These are phyloP conservation scores for Penicillium olsonii DNA, from an alignment of 2,329 filamentous ascomycete species.

Conservation along the genomic window DNA sequence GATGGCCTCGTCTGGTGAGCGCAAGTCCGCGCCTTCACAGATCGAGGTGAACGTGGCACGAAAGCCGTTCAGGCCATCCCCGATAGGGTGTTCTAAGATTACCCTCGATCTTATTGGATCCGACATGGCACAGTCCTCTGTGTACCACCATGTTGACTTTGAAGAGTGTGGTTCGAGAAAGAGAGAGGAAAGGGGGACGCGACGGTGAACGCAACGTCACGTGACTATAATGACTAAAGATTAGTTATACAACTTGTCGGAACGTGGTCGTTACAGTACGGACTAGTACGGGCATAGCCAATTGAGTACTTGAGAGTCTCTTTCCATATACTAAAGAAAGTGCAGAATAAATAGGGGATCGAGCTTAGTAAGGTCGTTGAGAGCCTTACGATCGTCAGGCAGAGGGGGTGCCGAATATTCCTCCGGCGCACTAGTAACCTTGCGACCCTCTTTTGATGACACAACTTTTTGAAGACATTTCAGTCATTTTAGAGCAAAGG, in stretches of 20 bases:
- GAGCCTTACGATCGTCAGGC: conserved; percentile 1
- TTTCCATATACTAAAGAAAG: too few relatives aligned
- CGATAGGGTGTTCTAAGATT: conserved; percentile 7
- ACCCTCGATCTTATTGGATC: conserved; percentile 6
- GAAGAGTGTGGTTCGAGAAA: background rate
- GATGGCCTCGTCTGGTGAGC: conserved; percentile 3
- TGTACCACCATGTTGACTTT: conserved; percentile 4
- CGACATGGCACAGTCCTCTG: conserved; percentile 2
- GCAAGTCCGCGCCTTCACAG: conserved; percentile 7
- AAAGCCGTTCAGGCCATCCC: conserved; percentile 5
- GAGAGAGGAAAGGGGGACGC: conserved; percentile 1
- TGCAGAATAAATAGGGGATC: conserved; percentile 4
- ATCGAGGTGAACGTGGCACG: conserved; percentile 7
- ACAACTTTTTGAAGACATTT: too few relatives aligned
- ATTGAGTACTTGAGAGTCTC: too few relatives aligned
- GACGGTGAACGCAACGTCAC: background rate
- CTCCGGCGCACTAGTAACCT: too few relatives aligned
- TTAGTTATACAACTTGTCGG: background rate
- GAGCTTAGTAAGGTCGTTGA: conserved; percentile 5
- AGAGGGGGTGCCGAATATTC: too few relatives aligned
- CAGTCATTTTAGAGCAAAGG: too few relatives aligned
- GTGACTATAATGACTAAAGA: background rate
- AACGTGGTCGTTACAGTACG: too few relatives aligned
- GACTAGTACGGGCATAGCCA: too few relatives aligned
- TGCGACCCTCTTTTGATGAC: background rate